These are phyloP conservation scores for Cyclotella distinguenda DNA, from an alignment of 108 stramenopile genomes.

Conservation along the genomic window DNA sequence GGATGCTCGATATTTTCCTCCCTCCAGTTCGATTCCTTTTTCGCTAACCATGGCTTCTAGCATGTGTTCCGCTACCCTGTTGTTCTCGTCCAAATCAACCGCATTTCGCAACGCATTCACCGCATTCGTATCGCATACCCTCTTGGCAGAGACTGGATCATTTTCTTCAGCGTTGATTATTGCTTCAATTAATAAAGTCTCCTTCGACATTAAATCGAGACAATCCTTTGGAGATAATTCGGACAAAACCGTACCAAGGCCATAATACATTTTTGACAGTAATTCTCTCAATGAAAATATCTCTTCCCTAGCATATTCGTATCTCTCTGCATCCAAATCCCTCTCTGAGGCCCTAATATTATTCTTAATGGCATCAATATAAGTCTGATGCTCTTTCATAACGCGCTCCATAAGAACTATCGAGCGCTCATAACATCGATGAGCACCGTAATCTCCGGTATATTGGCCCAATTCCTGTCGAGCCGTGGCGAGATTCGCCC, in stretches of 20 bases:
- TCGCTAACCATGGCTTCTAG: conserved; percentile 47
- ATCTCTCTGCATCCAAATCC: conserved; percentile 22
- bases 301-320: conserved; percentile 8
- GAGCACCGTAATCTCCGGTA: conserved; percentile 26
- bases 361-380: conserved; percentile 20
- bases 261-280: conserved; percentile 58
- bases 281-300: conserved; percentile 17
- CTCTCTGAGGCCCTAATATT: background rate
- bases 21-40: conserved; percentile 21
- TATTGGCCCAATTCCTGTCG: conserved; percentile 37
- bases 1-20: conserved; percentile 43
- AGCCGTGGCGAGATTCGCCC: conserved; percentile 49
- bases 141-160: conserved; percentile 25
- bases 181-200: conserved; percentile 65
- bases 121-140: conserved; percentile 57
- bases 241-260: conserved; percentile 52
- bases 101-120: conserved; percentile 67
- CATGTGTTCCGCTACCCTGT: conserved; percentile 45
- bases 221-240: conserved; percentile 47
- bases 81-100: conserved; percentile 55
- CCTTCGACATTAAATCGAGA: conserved; percentile 39
- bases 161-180: conserved; percentile 12
- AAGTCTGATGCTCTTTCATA: conserved; percentile 20
- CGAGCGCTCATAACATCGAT: conserved; percentile 29
- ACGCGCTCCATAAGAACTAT: conserved; percentile 36